A percentile compares a stretch with the other conserved stretches of the same genome.
These are phyloP conservation scores for Pseudogymnoascus sp. DNA, from an alignment of 2,329 filamentous ascomycete genomes.

Conservation along the genomic window DNA sequence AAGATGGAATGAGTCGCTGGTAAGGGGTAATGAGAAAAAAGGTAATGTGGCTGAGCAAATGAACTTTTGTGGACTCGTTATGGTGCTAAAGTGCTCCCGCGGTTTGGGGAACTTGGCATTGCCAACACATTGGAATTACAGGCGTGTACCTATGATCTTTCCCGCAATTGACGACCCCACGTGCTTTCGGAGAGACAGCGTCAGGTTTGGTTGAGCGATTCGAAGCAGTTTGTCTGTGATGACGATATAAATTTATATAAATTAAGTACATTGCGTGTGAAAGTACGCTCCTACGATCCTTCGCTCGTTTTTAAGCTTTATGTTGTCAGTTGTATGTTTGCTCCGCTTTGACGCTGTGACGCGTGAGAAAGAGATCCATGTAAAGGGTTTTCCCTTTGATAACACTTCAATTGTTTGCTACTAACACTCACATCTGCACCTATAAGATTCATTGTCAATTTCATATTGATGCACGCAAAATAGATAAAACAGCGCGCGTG, in stretches of 20 bases:
- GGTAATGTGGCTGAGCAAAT: slow-evolving; percentile 1
- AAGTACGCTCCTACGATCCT: background rate
- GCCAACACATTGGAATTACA: background rate
- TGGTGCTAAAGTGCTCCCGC: background rate
- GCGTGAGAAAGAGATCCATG: background rate
- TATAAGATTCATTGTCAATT: no score
- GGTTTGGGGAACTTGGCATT: slow-evolving; percentile 2
- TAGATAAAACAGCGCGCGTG: no score
- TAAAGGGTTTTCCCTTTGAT: background rate
- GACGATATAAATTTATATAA: background rate
- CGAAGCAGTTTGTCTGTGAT: background rate
- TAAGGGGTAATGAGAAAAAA: background rate
- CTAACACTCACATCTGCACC: background rate
- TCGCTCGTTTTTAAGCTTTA: background rate
- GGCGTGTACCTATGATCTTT: background rate
- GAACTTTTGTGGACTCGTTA: background rate
- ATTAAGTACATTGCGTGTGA: background rate
- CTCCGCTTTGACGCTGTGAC: background rate
- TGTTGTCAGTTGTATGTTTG: background rate
- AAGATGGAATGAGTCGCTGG: background rate
- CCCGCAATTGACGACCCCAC: background rate
- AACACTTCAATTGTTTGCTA: background rate
- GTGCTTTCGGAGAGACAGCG: background rate
- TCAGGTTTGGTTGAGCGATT: background rate
- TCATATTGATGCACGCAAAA: background rate